phyloP scores from a whole-genome alignment of 78 protist species.

The Bigelowiella natans region DNA sequence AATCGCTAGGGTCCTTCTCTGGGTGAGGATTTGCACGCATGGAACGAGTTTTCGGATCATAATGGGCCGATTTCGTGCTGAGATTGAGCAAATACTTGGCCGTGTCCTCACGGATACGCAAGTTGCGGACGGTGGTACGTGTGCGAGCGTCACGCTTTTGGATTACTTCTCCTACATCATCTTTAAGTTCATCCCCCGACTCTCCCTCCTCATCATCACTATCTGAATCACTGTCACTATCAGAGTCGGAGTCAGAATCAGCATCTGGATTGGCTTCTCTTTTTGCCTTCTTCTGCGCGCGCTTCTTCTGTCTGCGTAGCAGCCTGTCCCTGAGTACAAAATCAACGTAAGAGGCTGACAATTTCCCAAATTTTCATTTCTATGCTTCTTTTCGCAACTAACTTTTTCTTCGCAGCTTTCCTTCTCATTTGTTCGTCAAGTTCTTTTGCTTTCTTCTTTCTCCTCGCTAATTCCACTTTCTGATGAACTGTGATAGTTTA shows the following conservation, averaged over 20 bases:
- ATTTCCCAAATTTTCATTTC: no score
- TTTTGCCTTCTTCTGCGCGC: background rate
- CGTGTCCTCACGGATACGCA: conserved; percentile 75
- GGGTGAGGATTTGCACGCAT: conserved; percentile 85
- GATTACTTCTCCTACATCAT: conserved; percentile 2
- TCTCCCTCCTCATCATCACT: background rate
- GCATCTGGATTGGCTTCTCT: background rate
- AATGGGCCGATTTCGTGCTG: conserved; percentile 81
- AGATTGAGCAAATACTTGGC: conserved; percentile 91
- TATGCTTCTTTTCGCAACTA: no score
- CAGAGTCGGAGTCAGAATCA: background rate
- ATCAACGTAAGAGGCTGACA: no score
- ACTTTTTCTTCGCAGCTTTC: no score
- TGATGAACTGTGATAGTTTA: background rate
- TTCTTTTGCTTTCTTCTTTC: background rate
- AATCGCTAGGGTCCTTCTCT: background rate
- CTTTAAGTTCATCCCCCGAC: background rate
- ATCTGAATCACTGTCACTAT: background rate
- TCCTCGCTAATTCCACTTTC: background rate
- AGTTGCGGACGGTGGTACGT: conserved; percentile 11
- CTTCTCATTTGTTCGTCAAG: background rate
- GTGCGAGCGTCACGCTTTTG: background rate
- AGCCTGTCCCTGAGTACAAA: no score
- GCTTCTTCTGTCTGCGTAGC: background rate
- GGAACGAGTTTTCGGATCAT: conserved; percentile 94